Base-by-base conservation (phyloP, 495 filamentous ascomycete species). In the Hypoxylon fragiforme region DNA sequence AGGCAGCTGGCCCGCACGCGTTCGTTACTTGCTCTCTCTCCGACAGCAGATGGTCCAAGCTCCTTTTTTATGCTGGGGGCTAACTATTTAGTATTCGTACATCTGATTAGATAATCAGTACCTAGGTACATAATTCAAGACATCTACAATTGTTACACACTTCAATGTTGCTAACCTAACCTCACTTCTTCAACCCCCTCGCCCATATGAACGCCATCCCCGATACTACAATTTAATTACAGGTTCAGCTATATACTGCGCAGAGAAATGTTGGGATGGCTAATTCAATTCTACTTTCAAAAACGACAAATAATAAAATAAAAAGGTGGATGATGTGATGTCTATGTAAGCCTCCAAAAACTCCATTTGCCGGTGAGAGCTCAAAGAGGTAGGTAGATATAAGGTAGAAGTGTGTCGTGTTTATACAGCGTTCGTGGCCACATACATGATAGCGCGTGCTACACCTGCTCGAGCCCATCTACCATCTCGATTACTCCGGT, bases 371-470 rank as follows among this genome's bases (percentile, higher is more conserved):
- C 43, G 42, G 21, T 31, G 18, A 26, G 31, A 22, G 32, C 36
- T 1, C 31, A 30, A 19, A 31, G 13, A 8, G 38, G 35, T 35
- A 36, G 39, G 31, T 28, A 32, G 24, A 35, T 21, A 30, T 50
- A 31, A 26, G 42, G n/a, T n/a, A n/a, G n/a, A n/a, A n/a, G 42
- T 54, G 21, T 50, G 38, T 44, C 42, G 47, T 50, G 36, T 56
- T 56, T 62, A 56, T 52, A 62, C 58, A 56, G 35, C 46, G 35
- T 62, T 62, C 58, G 58, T 62, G 51, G 57, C 46, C 58, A 48
- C 58, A 44, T 61, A 48, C 58, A 44, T 61, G 44, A 61, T 41
- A 24, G 40, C 13, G 41, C 50, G 45, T 43, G 45, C 32, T 41
- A 51, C 32, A 51, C 45, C 46, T 38, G 16, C 39, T 35, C 44